Evolutionary conservation across 1,284 basidiomycete species (phyloP), one percentile per base, ranked within the genome.

Genomic region (Papiliotrema terrestris): DNA sequence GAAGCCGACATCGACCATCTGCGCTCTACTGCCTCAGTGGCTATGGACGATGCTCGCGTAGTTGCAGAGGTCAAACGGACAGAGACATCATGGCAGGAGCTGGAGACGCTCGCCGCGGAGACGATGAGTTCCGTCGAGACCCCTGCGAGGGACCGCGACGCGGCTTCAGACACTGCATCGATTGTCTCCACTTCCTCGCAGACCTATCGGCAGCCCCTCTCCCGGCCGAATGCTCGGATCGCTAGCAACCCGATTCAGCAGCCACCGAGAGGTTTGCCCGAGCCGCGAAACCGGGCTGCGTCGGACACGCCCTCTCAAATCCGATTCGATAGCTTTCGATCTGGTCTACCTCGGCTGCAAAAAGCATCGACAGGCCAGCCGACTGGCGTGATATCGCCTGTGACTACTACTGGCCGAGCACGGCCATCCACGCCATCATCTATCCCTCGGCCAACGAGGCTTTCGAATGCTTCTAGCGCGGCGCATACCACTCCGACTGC

Each of bases 251-350:
- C 61, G 6, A 13, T 47, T 37, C n/a, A 8, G n/a, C 36, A 8
- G 32, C 22, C 41, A 15, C n/a, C 3, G 5, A 37, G 23, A 19
- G 19, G 8, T 11, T 15, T 19, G 19, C 11, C 20, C 45, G 49
- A 44, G 15, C 20, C 49, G 17, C 46, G 60, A 6, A 56, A 53
- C 20, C 59, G 63, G 11, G 55, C 59, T 3, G 55, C 56, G 1
- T 63, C 61, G 0, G 63, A 65, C 32, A 60, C 63, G 13, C 59
- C 63, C 8, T 45, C 55, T 13, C 45, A 59, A 19, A 35, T 41
- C 14, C 51, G 58, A 5, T 13, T 57, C n/a, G 38, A 47, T 25
- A 52, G 49, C 35, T 20, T 53, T 17, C 19, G n/a, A 2, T 44
- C 41, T 20, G 50, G 50, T 26, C 19, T 52, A n/a, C 51, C 51